A percentile compares a stretch with the other conserved stretches of the same genome.
Evolutionary conservation across 2,329 filamentous ascomycete species (phyloP).

Genomic region (Madurella mycetomatis): DNA sequence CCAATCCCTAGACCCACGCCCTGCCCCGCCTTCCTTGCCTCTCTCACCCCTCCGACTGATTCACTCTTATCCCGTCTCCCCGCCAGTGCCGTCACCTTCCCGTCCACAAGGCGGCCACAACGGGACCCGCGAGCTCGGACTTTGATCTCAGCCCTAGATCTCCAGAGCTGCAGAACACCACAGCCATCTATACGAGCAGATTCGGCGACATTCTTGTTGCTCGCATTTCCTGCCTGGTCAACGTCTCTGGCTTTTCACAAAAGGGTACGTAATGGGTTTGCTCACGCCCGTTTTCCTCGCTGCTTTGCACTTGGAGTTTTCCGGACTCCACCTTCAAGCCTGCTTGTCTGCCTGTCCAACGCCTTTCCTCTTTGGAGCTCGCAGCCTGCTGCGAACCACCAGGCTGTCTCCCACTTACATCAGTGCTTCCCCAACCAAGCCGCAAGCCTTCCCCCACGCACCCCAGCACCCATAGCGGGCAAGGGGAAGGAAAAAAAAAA

Average conservation of each 20-base stretch:
- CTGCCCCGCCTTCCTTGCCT: not conserved
- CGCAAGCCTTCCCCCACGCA: not conserved
- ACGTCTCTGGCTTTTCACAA: not conserved
- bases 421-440: conserved; percentile 5
- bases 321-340: not conserved
- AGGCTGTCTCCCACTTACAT: conserved; percentile 10
- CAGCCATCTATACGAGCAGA: not conserved
- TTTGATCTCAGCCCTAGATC: not conserved
- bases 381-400: not conserved
- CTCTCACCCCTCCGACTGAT: not conserved
- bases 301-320: not conserved
- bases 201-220: not conserved
- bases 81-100: not conserved
- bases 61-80: not conserved
- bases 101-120: not conserved
- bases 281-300: not conserved
- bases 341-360: not conserved
- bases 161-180: not conserved
- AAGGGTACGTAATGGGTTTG: not conserved
- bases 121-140: not conserved
- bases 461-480: not conserved
- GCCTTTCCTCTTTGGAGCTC: not conserved
- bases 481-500: not conserved
- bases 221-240: no score
- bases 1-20: not conserved